Evolutionary conservation across 768 basidiomycete species (phyloP).

Genomic region (Suillus cothurnatus): DNA sequence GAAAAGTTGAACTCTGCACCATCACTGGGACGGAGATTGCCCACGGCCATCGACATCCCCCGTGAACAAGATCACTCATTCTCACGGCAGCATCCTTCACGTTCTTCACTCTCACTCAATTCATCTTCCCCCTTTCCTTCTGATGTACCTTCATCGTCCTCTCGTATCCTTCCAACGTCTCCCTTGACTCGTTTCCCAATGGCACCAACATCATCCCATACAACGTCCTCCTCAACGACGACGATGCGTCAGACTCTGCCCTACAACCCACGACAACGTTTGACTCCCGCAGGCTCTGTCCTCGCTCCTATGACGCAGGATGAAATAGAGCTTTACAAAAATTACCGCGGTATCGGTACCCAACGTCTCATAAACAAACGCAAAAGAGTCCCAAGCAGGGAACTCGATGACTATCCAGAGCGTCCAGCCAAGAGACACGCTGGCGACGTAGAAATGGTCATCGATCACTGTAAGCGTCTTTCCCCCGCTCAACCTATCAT

Average conservation of each 20-base stretch:
- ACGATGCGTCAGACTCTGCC: constrained; percentile 44
- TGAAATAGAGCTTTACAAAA: constrained; percentile 62
- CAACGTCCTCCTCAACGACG: constrained; percentile 36
- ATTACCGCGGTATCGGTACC: constrained; percentile 58
- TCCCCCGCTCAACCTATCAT: constrained; percentile 6
- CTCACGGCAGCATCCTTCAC: constrained; percentile 26
- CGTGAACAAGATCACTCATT: constrained; percentile 29
- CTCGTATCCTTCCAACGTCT: constrained; percentile 30
- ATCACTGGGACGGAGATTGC: constrained; percentile 34
- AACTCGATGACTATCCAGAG: constrained; percentile 40
- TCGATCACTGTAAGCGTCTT: constrained; percentile 71
- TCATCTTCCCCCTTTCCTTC: constrained; percentile 20
- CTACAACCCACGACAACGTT: constrained; percentile 65
- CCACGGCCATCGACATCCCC: constrained; percentile 35
- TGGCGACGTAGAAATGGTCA: constrained; percentile 74
- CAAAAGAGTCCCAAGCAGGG: constrained; percentile 46
- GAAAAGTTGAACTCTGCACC: constrained; percentile 27
- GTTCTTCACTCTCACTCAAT: constrained; percentile 23
- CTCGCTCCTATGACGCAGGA: constrained; percentile 63
- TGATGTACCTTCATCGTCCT: constrained; percentile 19
- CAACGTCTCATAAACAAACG: constrained; percentile 52
- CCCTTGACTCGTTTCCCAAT: constrained; percentile 32
- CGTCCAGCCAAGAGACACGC: constrained; percentile 53
- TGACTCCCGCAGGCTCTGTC: constrained; percentile 61
- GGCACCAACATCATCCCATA: constrained; percentile 32